Base-by-base conservation (phyloP, 2,329 filamentous ascomycete genomes). In the Elsinoe fawcettii region DNA sequence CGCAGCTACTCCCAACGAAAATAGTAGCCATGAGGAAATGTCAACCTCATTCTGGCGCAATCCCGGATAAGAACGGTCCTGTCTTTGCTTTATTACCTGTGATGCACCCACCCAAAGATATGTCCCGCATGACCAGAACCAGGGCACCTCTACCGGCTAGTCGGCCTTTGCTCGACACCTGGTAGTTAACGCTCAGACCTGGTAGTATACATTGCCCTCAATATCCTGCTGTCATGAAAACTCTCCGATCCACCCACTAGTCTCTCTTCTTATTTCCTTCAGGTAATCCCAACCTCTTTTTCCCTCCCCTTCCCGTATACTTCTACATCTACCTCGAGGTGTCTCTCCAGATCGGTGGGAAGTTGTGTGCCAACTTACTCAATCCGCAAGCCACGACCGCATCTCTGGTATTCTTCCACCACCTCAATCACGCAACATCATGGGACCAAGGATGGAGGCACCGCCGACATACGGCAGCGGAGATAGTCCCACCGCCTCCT, bases 141-240 rank as follows among this genome's bases (percentile, higher is more conserved):
- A 5, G n/a, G 6, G 16, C 41, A n/a, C n/a, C n/a, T n/a, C n/a
- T n/a, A n/a, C n/a, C n/a, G n/a, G n/a, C 6, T n/a, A 6, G 23
- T 14, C 23, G 11, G 9, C 14, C n/a, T 23, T 27, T 46, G 41
- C 22, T 46, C n/a, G n/a, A 22, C 25, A 5, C 18, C 41, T 37
- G 41, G n/a, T n/a, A n/a, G n/a, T n/a, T n/a, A n/a, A 46, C 41
- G 41, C 41, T 46, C 41, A 46, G 41, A 27, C 41, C 41, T 46
- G 41, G 41, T 25, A 46, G 41, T 25, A 25, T 46, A 25, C 41
- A 23, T 5, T 46, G 20, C 41, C 11, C 20, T 23, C 20, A 46
- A n/a, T 46, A 46, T 46, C 41, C 20, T 46, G 41, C 41, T 46
- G 41, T 46, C 41, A 25, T 46, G 20, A 46, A 46, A 46, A 46